phyloP scores from a whole-genome alignment of 164 flowering plant species.

The Litsea cubeba region DNA sequence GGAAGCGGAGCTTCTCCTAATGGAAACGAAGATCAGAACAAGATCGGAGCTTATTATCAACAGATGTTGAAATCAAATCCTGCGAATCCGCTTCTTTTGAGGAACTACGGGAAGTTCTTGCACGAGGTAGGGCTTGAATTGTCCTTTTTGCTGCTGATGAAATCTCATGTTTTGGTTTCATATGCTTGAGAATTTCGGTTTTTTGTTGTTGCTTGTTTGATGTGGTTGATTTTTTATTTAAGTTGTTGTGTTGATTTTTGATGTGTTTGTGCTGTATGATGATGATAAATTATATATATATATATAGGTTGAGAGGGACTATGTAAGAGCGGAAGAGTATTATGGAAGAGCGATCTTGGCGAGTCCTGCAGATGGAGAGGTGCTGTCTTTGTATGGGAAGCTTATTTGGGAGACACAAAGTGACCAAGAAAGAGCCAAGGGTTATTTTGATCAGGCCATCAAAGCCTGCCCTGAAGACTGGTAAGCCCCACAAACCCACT shows the following conservation, averaged over 20 bases:
- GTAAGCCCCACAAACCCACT: conserved; percentile 23
- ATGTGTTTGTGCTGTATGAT: neutral
- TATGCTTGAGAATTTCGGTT: neutral
- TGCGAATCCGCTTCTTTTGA: conserved; percentile 50
- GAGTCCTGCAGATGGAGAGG: conserved; percentile 68
- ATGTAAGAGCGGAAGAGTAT: conserved; percentile 63
- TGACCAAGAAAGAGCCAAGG: conserved; percentile 52
- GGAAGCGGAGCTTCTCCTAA: conserved; percentile 7
- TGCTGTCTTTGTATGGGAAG: conserved; percentile 58
- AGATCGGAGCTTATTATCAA: conserved; percentile 52
- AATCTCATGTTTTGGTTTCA: neutral
- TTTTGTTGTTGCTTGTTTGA: neutral
- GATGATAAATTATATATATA: neutral
- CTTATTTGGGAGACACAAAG: conserved; percentile 64
- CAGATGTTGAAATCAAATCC: conserved; percentile 63
- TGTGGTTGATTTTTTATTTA: neutral
- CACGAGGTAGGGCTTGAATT: conserved; percentile 50
- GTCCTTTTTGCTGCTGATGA: too few species aligned
- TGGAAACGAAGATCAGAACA: conserved; percentile 22
- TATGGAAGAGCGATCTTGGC: conserved; percentile 77
- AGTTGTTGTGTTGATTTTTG: neutral
- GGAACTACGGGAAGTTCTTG: conserved; percentile 75
- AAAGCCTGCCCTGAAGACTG: conserved; percentile 61
- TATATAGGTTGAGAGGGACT: conserved; percentile 53
- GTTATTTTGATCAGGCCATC: conserved; percentile 66